Base-by-base conservation (phyloP, 106 monocot species). In the Dioscorea zingiberensis region DNA sequence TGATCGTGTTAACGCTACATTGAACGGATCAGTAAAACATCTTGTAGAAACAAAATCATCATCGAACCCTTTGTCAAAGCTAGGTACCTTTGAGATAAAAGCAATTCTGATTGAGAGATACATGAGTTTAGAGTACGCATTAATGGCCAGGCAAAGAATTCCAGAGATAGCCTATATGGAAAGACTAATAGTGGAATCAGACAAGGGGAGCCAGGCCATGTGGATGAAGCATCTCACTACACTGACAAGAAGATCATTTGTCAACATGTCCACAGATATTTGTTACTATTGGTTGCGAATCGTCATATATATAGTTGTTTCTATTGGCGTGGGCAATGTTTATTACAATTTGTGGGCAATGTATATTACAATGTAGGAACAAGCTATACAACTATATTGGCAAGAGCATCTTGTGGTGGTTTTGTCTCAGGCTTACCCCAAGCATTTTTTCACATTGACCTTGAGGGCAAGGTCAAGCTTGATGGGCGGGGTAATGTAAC, bases 381-480 rank as follows among this genome's bases (percentile, higher is more conserved):
- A 1, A 63, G 85, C 72, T 88, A 95, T 79, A 84, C 84, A 0
- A 71, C 91, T 16, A 91, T 95, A 46, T 38, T 83, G 30, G 87
- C 88, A 0, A 66, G 95, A n/a, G 78, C 95, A 0, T 77, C 95
- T 2, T 85, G 91, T 47, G 91, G 82, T 0, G 83, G 81, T 11
- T 95, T 95, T 47, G 66, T 95, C 0, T 81, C 87, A 14, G 95
- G 91, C 30, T 95, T 95, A n/a, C n/a, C n/a, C n/a, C n/a, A n/a
- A n/a, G n/a, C n/a, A n/a, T n/a, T n/a, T n/a, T n/a, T n/a, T n/a
- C n/a, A n/a, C n/a, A n/a, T n/a, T n/a, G n/a, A n/a, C n/a, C n/a
- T n/a, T n/a, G n/a, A n/a, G n/a, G n/a, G n/a, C n/a, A n/a, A n/a
- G n/a, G n/a, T n/a, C n/a, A n/a, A n/a, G n/a, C n/a, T n/a, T n/a